Percentiles rank a stretch among this genome's conserved stretches.
These are phyloP conservation scores for Aspergillus fischeri DNA, from an alignment of 2,329 filamentous ascomycete species.

Conservation along the genomic window DNA sequence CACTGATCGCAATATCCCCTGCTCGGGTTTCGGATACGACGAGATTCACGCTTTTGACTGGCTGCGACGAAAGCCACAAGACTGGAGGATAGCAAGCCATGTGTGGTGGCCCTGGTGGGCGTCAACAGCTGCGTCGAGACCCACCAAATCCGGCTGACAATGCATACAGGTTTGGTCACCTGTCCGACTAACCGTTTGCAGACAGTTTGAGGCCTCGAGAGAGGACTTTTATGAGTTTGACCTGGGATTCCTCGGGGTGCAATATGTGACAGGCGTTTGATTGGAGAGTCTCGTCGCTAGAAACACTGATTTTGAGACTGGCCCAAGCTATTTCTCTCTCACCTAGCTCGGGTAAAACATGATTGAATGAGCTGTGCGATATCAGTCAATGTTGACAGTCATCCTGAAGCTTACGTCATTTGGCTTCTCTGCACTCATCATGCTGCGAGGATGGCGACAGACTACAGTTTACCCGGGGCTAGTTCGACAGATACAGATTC, in stretches of 20 bases:
- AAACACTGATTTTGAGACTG: background rate
- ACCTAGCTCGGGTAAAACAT: background rate
- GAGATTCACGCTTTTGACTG: background rate
- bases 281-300: background rate
- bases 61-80: background rate
- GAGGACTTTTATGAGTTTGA: background rate
- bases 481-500: background rate
- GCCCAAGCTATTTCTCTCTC: background rate
- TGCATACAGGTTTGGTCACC: constrained; percentile 19
- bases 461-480: background rate
- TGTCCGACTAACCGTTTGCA: constrained; percentile 14
- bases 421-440: background rate
- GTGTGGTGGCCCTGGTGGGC: background rate
- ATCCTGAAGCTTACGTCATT: background rate
- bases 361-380: background rate
- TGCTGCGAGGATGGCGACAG: background rate
- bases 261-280: background rate
- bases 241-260: background rate
- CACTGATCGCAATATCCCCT: background rate
- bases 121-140: constrained; percentile 3
- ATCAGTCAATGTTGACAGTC: background rate
- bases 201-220: background rate
- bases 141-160: constrained; percentile 19
- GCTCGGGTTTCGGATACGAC: background rate
- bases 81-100: background rate